Conservation (phyloP, 306 rosid genomes). For the Trifolium fragiferum region DNA sequence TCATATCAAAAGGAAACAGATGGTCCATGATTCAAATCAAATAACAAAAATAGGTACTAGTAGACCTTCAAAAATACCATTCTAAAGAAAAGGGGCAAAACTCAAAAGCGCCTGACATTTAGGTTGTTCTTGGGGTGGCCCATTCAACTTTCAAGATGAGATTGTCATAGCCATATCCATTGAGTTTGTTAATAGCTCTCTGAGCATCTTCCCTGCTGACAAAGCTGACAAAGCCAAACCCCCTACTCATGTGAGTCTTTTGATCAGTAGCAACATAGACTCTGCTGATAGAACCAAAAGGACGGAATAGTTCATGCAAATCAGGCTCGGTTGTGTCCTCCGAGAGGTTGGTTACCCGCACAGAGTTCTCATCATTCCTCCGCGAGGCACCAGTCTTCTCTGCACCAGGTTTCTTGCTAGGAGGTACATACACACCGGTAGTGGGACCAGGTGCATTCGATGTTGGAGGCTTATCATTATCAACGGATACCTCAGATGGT, state of each 20-base stretch:
- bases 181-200: slow-evolving; percentile 85
- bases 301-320: slow-evolving; percentile 88
- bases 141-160: slow-evolving; percentile 58
- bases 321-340: slow-evolving; percentile 95
- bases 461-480: slow-evolving; percentile 70
- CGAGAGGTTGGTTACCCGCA: slow-evolving; percentile 90
- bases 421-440: slow-evolving; percentile 80
- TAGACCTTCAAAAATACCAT: background rate
- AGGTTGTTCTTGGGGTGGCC: slow-evolving; percentile 56
- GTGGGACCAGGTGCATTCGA: slow-evolving; percentile 48
- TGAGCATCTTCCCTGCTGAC: slow-evolving; percentile 94
- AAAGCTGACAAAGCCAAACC: slow-evolving; percentile 93
- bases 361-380: slow-evolving; percentile 90
- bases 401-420: slow-evolving; percentile 75
- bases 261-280: slow-evolving; percentile 89
- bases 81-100: slow-evolving; percentile 1
- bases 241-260: slow-evolving; percentile 79
- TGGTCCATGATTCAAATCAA: background rate
- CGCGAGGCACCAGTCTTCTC: no score
- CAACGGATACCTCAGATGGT: slow-evolving; percentile 57
- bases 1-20: slow-evolving; percentile 19
- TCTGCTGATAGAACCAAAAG: slow-evolving; percentile 88
- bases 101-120: background rate
- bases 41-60: slow-evolving; percentile 17
- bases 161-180: slow-evolving; percentile 93